phyloP scores from a whole-genome alignment of 768 basidiomycete species.

The Pleurotus platypus region DNA sequence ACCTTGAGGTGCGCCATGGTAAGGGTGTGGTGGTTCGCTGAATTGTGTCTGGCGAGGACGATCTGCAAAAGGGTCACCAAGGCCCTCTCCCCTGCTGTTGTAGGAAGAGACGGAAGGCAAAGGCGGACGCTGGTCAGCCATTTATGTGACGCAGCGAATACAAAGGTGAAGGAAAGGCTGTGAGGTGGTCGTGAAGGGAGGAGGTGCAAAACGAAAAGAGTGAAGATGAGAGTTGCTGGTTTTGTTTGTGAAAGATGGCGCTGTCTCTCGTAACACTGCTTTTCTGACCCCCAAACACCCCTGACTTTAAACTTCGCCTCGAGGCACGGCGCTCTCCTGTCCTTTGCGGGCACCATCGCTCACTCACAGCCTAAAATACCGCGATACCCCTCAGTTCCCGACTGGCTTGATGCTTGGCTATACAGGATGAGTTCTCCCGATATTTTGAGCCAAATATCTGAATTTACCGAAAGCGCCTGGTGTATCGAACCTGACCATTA shows the following conservation, averaged over 20 bases:
- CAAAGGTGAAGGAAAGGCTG: slow-evolving; percentile 3
- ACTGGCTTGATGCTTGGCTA: too few species aligned
- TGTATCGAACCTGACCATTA: too few species aligned
- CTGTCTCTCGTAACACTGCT: slow-evolving; percentile 6
- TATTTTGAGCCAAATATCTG: too few species aligned
- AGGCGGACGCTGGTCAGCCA: slow-evolving; percentile 35
- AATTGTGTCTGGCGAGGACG: slow-evolving; percentile 60
- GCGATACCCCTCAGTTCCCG: too few species aligned
- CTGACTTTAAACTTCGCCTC: slow-evolving; percentile 2
- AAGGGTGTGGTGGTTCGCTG: slow-evolving; percentile 48
- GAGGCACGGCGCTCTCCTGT: background rate
- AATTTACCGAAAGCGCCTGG: too few species aligned
- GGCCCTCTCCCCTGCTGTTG: slow-evolving; percentile 25
- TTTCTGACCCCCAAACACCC: slow-evolving; percentile 5
- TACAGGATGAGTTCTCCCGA: too few species aligned
- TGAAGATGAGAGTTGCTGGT: slow-evolving; percentile 5
- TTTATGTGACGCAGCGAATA: slow-evolving; percentile 12
- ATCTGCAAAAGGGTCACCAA: slow-evolving; percentile 73
- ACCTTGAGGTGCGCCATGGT: slow-evolving; percentile 37
- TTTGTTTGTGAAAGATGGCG: slow-evolving; percentile 9
- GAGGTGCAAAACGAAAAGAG: background rate
- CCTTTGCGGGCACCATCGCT: slow-evolving; percentile 1
- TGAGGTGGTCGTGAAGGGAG: slow-evolving; percentile 1
- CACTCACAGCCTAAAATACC: too few species aligned
- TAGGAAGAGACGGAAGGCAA: slow-evolving; percentile 30